phyloP scores from a whole-genome alignment of 148 eudicot species.

The Vaccinium macrocarpon region DNA sequence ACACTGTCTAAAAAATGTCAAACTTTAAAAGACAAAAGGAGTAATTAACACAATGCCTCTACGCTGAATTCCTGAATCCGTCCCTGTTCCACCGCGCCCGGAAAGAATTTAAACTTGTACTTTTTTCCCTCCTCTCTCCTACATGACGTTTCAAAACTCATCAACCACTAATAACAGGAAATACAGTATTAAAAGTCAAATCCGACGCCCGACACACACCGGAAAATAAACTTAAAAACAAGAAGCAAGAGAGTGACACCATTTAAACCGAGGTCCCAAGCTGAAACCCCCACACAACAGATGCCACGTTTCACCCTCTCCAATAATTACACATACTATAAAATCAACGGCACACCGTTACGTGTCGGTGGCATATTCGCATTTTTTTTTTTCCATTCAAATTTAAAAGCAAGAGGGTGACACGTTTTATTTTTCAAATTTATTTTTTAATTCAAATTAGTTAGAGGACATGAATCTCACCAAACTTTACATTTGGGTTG shows the following conservation, averaged over 20 bases:
- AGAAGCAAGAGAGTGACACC: not conserved
- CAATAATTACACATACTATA: not conserved
- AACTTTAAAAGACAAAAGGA: no score
- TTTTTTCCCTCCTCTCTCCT: not conserved
- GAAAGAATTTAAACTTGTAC: no score
- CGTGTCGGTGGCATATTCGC: constrained; percentile 17
- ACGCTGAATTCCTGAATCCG: no score
- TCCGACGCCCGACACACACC: no score
- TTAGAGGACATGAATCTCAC: not conserved
- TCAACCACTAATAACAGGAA: not conserved
- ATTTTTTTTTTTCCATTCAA: not conserved
- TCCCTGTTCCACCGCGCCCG: no score
- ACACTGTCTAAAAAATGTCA: no score
- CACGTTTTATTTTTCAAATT: not conserved
- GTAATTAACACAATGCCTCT: no score
- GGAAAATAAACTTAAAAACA: not conserved
- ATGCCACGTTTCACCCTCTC: not conserved
- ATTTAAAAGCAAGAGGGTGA: not conserved
- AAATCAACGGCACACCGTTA: constrained; percentile 6
- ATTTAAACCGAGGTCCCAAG: not conserved
- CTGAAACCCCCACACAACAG: not conserved
- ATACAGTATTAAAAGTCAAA: not conserved
- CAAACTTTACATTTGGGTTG: not conserved
- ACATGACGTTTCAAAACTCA: not conserved
- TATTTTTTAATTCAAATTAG: no score